These are phyloP conservation scores for Aureobasidium mangrovei DNA, from an alignment of 2,329 filamentous ascomycete genomes.

Conservation along the genomic window DNA sequence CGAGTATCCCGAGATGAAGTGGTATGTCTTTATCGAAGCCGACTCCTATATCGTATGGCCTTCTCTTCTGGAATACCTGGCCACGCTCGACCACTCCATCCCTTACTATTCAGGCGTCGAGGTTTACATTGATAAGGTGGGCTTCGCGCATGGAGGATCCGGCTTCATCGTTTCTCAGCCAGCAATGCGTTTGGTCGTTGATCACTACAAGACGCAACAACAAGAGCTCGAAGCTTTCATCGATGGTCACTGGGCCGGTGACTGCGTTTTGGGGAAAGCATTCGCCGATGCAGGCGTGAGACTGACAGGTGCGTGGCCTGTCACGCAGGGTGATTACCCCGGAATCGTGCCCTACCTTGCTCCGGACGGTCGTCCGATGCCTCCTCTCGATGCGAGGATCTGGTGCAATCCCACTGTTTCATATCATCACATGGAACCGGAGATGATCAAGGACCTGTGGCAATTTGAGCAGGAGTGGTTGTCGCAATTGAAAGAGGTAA, in stretches of 20 bases:
- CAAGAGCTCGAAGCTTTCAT: constrained; percentile 23
- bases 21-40: constrained; percentile 52
- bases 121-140: constrained; percentile 27
- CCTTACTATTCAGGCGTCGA: constrained; percentile 35
- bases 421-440: constrained; percentile 21
- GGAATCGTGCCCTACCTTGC: constrained; percentile 20
- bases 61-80: constrained; percentile 34
- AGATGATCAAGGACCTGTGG: constrained; percentile 20
- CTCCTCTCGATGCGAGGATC: neutral
- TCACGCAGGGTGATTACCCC: constrained; percentile 23
- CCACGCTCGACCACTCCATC: constrained; percentile 31
- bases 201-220: constrained; percentile 33
- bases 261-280: constrained; percentile 23
- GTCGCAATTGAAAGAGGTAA: neutral
- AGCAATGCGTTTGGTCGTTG: constrained; percentile 26
- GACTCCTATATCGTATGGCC: constrained; percentile 49
- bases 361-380: neutral
- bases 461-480: constrained; percentile 24
- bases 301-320: constrained; percentile 21
- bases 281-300: constrained; percentile 19
- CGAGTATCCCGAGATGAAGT: constrained; percentile 40
- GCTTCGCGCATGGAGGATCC: constrained; percentile 35
- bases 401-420: constrained; percentile 24
- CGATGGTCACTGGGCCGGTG: constrained; percentile 24
- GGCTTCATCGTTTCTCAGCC: constrained; percentile 36